Conservation (phyloP, 495 filamentous ascomycete genomes). For the Letharia lupina region DNA sequence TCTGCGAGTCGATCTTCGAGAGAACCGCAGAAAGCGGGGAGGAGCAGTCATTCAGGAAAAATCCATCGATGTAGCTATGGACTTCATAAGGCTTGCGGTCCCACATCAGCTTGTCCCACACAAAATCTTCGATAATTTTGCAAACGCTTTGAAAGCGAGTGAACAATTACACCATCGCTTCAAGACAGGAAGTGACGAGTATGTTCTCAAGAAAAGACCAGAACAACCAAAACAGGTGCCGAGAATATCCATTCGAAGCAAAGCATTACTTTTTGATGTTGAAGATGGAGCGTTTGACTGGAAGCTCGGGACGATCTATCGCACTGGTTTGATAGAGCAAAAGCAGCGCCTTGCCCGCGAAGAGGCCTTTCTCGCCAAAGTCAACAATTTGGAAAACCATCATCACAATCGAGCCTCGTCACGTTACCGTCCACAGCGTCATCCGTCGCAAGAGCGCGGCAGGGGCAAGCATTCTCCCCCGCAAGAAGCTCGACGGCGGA, state of each 20-base stretch:
- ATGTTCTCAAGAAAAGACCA: conserved; percentile 71
- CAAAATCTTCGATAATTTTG: conserved; percentile 83
- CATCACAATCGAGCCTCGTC: conserved; percentile 46
- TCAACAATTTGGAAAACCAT: conserved; percentile 68
- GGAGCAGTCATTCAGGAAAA: conserved; percentile 58
- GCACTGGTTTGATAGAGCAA: conserved; percentile 79
- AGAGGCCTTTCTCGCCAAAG: conserved; percentile 80
- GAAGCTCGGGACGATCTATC: conserved; percentile 89
- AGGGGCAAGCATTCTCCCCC: conserved; percentile 38
- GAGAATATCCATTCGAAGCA: conserved; percentile 70
- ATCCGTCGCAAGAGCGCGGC: conserved; percentile 37
- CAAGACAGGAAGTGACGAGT: conserved; percentile 74
- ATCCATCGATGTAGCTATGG: conserved; percentile 73
- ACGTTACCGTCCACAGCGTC: conserved; percentile 44
- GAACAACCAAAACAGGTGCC: conserved; percentile 81
- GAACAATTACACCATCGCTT: conserved; percentile 89
- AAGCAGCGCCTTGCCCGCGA: conserved; percentile 80
- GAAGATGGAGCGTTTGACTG: conserved; percentile 97
- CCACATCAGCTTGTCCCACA: conserved; percentile 92
- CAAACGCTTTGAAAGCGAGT: conserved; percentile 77
- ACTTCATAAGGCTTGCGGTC: conserved; percentile 80
- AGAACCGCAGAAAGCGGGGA: conserved; percentile 59
- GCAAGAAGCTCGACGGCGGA: conserved; percentile 17
- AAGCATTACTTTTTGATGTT: conserved; percentile 76
- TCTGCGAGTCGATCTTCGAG: conserved; percentile 68